A percentile compares a stretch with the other conserved stretches of the same genome.
Conservation (phyloP, 2,329 filamentous ascomycete genomes). For the Neofusicoccum laricinum region DNA sequence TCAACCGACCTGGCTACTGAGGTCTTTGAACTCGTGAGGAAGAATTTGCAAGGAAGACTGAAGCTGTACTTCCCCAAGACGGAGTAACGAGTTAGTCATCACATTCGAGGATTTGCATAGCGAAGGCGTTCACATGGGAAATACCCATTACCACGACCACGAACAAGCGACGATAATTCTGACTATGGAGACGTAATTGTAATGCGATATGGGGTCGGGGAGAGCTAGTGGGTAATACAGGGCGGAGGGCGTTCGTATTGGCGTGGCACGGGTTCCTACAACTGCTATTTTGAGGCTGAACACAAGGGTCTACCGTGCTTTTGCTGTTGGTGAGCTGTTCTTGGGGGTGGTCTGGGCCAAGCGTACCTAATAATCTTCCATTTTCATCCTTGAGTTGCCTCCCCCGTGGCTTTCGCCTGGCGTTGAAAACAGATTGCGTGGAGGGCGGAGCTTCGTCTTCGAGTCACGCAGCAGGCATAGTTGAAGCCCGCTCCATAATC, state of each 20-base stretch:
- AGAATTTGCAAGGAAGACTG: neutral
- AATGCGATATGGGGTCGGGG: neutral
- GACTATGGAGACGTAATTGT: neutral
- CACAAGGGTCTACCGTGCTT: too few species aligned
- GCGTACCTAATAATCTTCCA: too few species aligned
- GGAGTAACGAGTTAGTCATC: neutral
- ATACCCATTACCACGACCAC: neutral
- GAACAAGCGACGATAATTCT: neutral
- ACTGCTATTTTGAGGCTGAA: neutral
- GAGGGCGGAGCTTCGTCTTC: too few species aligned
- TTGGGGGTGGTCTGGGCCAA: too few species aligned
- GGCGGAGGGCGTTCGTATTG: neutral
- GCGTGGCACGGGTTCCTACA: neutral
- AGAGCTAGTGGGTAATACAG: neutral
- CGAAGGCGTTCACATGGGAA: neutral
- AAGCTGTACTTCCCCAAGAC: constrained; percentile 8
- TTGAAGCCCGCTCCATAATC: too few species aligned
- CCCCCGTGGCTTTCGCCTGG: too few species aligned
- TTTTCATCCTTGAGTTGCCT: too few species aligned
- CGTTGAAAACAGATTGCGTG: too few species aligned
- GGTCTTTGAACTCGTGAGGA: neutral
- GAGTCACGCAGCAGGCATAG: too few species aligned
- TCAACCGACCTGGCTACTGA: constrained; percentile 1
- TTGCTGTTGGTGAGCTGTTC: too few species aligned
- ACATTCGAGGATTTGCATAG: neutral